A percentile compares a stretch with the other conserved stretches of the same genome.
Evolutionary conservation across 2,329 filamentous ascomycete genomes (phyloP).

Genomic region (Paraconiothyrium brasiliense): DNA sequence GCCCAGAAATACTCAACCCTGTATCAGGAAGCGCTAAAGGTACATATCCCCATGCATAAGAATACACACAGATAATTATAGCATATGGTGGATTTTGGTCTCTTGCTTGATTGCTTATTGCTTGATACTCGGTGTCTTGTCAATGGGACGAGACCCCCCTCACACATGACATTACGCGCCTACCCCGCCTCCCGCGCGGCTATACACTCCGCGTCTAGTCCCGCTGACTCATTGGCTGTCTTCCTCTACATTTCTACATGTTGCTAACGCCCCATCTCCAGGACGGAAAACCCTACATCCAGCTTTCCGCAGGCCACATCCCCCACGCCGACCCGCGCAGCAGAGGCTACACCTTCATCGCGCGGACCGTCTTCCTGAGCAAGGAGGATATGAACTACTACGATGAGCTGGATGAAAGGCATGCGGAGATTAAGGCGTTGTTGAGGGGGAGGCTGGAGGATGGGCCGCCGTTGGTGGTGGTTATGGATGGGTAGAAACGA

Average conservation of each 20-base stretch:
- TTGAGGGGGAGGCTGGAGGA: constrained; percentile 37
- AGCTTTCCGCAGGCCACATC: constrained; percentile 64
- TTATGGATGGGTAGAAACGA: constrained; percentile 32
- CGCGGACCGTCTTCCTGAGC: constrained; percentile 70
- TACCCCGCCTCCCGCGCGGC: no score
- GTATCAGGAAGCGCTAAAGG: constrained; percentile 45
- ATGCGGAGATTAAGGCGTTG: constrained; percentile 59
- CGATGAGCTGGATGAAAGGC: constrained; percentile 67
- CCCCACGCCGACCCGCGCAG: constrained; percentile 67
- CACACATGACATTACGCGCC: no score
- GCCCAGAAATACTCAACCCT: constrained; percentile 47
- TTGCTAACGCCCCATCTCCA: constrained; percentile 41
- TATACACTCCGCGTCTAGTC: no score
- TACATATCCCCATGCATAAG: constrained; percentile 26
- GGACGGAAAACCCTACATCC: constrained; percentile 77
- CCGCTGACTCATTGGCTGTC: no score
- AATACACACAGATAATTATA: no score
- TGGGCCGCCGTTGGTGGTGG: constrained; percentile 39
- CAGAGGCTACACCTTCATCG: constrained; percentile 72
- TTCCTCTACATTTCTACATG: no score
- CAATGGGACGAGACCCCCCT: no score
- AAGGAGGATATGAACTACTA: constrained; percentile 76
- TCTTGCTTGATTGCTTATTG: no score
- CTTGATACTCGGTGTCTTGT: no score
- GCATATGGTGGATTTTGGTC: no score